Percentiles rank a stretch among this genome's conserved stretches.
Evolutionary conservation across 2,329 filamentous ascomycete genomes (phyloP).

Genomic region (Aspergillus carbonarius): DNA sequence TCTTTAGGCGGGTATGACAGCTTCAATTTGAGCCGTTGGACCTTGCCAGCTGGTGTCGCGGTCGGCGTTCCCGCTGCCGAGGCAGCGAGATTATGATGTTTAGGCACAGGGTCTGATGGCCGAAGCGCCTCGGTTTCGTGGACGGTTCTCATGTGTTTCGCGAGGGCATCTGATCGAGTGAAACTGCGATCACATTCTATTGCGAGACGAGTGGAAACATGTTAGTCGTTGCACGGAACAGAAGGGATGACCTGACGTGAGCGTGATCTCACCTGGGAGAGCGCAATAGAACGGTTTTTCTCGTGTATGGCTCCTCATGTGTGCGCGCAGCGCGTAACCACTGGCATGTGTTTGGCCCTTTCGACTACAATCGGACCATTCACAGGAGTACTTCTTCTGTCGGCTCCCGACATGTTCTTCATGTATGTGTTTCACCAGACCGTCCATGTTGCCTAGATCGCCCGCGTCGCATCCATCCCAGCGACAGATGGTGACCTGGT

Average conservation of each 20-base stretch:
- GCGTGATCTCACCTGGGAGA: slow-evolving; percentile 69
- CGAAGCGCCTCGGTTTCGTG: slow-evolving; percentile 93
- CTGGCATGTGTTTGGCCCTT: slow-evolving; percentile 92
- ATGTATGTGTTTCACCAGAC: slow-evolving; percentile 79
- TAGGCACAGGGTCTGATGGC: slow-evolving; percentile 54
- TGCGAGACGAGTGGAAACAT: not conserved
- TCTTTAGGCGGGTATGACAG: slow-evolving; percentile 38
- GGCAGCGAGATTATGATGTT: slow-evolving; percentile 32
- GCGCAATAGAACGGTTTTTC: slow-evolving; percentile 99
- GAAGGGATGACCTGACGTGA: not conserved
- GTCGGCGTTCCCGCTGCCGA: slow-evolving; percentile 31
- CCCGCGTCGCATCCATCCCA: slow-evolving; percentile 74
- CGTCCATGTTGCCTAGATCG: slow-evolving; percentile 77
- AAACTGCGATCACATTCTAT: slow-evolving; percentile 96
- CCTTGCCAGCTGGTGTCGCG: slow-evolving; percentile 33
- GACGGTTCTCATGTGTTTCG: slow-evolving; percentile 98
- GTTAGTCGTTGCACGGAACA: not conserved
- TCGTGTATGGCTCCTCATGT: slow-evolving; percentile 95
- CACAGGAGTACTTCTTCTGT: slow-evolving; percentile 97
- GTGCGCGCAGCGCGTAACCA: slow-evolving; percentile 91
- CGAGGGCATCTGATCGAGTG: slow-evolving; percentile 89
- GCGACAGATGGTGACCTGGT: slow-evolving; percentile 74
- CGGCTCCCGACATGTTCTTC: slow-evolving; percentile 90
- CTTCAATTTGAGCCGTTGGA: slow-evolving; percentile 45
- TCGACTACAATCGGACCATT: slow-evolving; percentile 85